A percentile compares a stretch with the other conserved stretches of the same genome.
Conservation (phyloP, 257 asterid species). For the Agastache rugosa region DNA sequence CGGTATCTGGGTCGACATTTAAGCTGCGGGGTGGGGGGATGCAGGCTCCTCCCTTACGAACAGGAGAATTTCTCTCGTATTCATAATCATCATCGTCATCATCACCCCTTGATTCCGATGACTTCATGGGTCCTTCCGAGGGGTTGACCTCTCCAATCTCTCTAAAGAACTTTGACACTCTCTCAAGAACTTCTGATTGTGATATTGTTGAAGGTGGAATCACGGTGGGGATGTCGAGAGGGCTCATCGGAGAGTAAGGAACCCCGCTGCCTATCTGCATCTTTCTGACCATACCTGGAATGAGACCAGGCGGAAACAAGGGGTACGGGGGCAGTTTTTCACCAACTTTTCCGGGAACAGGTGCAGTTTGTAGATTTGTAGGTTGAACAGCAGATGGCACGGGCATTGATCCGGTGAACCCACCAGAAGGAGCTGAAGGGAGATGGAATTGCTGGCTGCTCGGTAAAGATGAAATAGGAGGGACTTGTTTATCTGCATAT, state of each 20-base stretch:
- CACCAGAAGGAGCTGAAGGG: slow-evolving; percentile 54
- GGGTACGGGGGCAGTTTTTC: slow-evolving; percentile 90
- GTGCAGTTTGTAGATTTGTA: slow-evolving; percentile 55
- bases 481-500: slow-evolving; percentile 56
- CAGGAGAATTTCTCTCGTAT: slow-evolving; percentile 67
- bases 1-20: slow-evolving; percentile 63
- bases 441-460: slow-evolving; percentile 68
- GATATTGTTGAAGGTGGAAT: slow-evolving; percentile 86
- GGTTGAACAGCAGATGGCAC: slow-evolving; percentile 59
- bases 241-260: slow-evolving; percentile 96
- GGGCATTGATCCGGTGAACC: slow-evolving; percentile 55
- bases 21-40: slow-evolving; percentile 90
- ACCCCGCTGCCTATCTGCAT: slow-evolving; percentile 99
- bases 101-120: slow-evolving; percentile 58
- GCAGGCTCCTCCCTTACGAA: slow-evolving; percentile 90
- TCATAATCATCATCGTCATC: slow-evolving; percentile 55
- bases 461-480: slow-evolving; percentile 56
- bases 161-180: slow-evolving; percentile 85
- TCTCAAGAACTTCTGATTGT: slow-evolving; percentile 81
- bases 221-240: slow-evolving; percentile 88
- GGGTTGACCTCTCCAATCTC: slow-evolving; percentile 96
- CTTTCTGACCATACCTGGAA: slow-evolving; percentile 97
- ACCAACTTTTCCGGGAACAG: slow-evolving; percentile 50
- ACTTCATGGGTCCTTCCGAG: slow-evolving; percentile 82
- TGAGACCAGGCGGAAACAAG: slow-evolving; percentile 93